phyloP scores from a whole-genome alignment of 441 rosid species.

The Dalechampia spathulata region DNA sequence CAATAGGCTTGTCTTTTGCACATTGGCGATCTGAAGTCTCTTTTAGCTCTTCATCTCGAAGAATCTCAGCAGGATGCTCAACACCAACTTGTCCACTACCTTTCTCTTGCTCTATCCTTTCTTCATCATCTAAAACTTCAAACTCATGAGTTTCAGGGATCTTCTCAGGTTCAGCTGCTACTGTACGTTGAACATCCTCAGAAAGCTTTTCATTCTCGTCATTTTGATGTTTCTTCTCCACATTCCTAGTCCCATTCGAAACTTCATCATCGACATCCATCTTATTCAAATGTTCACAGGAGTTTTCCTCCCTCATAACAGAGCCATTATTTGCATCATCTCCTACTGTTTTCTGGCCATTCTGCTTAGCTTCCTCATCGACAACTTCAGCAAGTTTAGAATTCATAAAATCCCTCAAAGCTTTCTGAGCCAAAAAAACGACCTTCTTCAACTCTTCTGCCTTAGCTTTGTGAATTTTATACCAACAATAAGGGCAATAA shows the following conservation, averaged over 20 bases:
- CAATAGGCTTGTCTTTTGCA: not conserved
- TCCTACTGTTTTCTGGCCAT: not conserved
- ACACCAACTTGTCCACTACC: not conserved
- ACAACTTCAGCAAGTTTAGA: no score
- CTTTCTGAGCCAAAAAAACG: not conserved
- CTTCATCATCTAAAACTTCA: not conserved
- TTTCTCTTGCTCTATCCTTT: not conserved
- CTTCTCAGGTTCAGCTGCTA: not conserved
- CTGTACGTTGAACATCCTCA: not conserved
- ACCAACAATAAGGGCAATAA: constrained; percentile 11
- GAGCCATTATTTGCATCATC: not conserved
- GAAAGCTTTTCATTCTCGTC: not conserved
- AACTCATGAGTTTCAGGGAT: not conserved
- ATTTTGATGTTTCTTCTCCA: not conserved
- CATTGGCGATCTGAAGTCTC: not conserved
- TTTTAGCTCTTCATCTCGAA: not conserved
- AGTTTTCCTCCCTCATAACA: not conserved
- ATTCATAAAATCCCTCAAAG: not conserved
- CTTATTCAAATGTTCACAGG: not conserved
- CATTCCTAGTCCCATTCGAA: not conserved
- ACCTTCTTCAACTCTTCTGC: not conserved
- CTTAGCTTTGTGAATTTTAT: not conserved
- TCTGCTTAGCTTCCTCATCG: not conserved
- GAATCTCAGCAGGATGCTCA: not conserved
- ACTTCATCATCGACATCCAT: not conserved